Evolutionary conservation across 2,329 filamentous ascomycete genomes (phyloP).

Genomic region (Chrysoporthe cubensis): DNA sequence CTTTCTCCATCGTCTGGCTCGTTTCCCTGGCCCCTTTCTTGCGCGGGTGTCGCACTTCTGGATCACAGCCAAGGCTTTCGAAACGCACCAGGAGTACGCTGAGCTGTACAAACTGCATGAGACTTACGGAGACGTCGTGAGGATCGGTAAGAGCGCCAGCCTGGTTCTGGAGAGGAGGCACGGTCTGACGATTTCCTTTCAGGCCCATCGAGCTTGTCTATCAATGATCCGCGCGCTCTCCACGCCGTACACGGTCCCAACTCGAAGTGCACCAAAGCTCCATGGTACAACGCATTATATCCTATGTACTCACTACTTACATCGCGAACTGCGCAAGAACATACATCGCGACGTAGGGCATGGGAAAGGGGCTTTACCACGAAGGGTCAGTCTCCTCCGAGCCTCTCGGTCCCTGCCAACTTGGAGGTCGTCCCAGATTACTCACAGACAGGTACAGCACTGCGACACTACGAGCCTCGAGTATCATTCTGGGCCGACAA

Average conservation of each 20-base stretch:
- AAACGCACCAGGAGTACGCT: conserved; percentile 8
- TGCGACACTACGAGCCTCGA: conserved; percentile 37
- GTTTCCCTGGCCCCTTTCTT: conserved; percentile 23
- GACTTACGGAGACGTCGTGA: conserved; percentile 22
- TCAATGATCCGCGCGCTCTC: conserved; percentile 16
- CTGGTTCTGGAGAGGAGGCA: not conserved
- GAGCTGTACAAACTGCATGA: conserved; percentile 18
- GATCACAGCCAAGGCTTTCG: not conserved
- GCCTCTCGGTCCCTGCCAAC: not conserved
- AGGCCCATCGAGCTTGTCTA: conserved; percentile 17
- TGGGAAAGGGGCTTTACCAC: conserved; percentile 24
- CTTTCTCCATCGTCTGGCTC: conserved; percentile 20
- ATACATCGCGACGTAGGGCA: conserved; percentile 14
- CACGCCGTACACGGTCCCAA: conserved; percentile 9
- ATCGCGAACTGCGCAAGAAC: not conserved
- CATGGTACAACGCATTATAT: conserved; percentile 8
- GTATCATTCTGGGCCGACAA: conserved; percentile 34
- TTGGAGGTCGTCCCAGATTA: not conserved
- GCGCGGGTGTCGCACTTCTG: conserved; percentile 22
- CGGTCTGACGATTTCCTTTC: not conserved
- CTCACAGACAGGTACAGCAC: conserved; percentile 16
- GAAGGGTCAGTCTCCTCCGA: conserved; percentile 3
- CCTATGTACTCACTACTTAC: conserved; percentile 21
- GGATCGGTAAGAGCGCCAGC: conserved; percentile 9
- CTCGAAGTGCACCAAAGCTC: conserved; percentile 16